phyloP scores from a whole-genome alignment of 169 alveolate genomes.

The Prorocentrum cordatum region DNA sequence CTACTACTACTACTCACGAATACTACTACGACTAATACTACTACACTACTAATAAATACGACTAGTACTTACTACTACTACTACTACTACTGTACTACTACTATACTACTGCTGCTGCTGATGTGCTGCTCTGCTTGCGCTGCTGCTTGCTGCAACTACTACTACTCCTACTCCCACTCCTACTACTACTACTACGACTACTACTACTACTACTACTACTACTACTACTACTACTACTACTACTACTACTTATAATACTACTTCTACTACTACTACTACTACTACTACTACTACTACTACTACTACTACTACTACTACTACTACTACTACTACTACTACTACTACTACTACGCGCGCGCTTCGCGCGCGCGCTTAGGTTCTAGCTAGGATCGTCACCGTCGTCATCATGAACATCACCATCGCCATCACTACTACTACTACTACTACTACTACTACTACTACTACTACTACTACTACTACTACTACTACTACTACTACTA shows the following conservation, averaged over 20 bases:
- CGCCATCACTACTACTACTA: neutral
- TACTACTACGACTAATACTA: too few species aligned
- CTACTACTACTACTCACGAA: too few species aligned
- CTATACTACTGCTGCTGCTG: too few species aligned
- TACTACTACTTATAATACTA: neutral
- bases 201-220: neutral
- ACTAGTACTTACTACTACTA: too few species aligned
- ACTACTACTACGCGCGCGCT: neutral
- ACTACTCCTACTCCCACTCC: neutral
- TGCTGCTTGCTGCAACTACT: neutral
- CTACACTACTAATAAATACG: too few species aligned
- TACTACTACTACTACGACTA: neutral
- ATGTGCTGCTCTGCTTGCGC: too few species aligned
- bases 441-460: constrained; percentile 1
- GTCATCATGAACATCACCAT: neutral
- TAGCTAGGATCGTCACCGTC: neutral
- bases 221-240: neutral
- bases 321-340: neutral
- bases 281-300: neutral
- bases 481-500: too few species aligned
- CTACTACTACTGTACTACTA: too few species aligned
- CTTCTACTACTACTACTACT: neutral
- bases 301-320: neutral
- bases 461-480: neutral
- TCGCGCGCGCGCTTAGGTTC: neutral